Evolutionary conservation across 495 filamentous ascomycete species (phyloP).

Genomic region (Corynascus novoguineensis): DNA sequence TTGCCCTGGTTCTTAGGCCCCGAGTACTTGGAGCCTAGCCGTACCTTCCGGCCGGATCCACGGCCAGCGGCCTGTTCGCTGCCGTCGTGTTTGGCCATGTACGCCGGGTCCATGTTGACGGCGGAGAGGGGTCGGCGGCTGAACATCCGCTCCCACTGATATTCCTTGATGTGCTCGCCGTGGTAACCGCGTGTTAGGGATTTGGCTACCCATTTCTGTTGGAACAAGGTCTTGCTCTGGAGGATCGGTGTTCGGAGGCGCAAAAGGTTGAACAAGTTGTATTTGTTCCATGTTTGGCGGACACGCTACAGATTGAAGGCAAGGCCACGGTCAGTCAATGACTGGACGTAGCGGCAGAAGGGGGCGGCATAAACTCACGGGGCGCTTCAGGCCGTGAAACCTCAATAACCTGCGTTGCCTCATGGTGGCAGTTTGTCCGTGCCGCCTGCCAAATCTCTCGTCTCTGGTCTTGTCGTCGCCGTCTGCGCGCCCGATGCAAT

Average conservation of each 20-base stretch:
- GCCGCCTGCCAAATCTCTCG: neutral
- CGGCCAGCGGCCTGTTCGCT: constrained; percentile 73
- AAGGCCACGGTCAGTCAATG: constrained; percentile 18
- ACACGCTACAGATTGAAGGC: constrained; percentile 58
- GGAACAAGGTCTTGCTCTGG: constrained; percentile 69
- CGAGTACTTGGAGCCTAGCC: neutral
- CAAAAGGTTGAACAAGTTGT: constrained; percentile 85
- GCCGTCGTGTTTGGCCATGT: constrained; percentile 74
- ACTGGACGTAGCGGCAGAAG: neutral
- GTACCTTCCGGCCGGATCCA: constrained; percentile 55
- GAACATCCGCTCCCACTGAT: constrained; percentile 91
- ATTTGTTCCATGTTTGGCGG: constrained; percentile 96
- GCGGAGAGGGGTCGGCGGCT: constrained; percentile 67
- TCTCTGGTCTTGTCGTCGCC: neutral
- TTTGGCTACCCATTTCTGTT: constrained; percentile 96
- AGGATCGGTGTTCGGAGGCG: constrained; percentile 34
- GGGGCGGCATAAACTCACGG: constrained; percentile 41
- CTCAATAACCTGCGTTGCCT: constrained; percentile 49
- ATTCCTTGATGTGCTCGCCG: constrained; percentile 86
- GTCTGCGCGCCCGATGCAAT: neutral
- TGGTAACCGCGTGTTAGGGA: constrained; percentile 78
- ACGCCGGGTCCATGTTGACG: constrained; percentile 71
- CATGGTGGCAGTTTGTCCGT: constrained; percentile 32
- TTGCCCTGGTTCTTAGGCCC: neutral
- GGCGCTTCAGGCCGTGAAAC: constrained; percentile 58